Evolutionary conservation across 306 rosid genomes (phyloP), one percentile per base, ranked within the genome.

Genomic region (Dalbergia oliveri): DNA sequence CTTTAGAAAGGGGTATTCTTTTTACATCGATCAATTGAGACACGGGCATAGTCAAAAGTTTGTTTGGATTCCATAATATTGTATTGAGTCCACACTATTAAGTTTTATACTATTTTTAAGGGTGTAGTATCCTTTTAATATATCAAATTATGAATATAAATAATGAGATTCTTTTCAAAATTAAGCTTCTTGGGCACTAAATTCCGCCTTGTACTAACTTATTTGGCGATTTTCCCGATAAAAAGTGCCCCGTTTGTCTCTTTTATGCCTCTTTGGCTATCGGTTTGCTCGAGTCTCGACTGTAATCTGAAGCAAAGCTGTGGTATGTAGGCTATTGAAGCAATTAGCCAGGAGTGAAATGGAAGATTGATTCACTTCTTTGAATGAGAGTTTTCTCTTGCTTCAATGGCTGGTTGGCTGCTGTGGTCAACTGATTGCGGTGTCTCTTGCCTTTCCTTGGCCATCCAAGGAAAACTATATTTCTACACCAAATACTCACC

Each of bases 121-220:
- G 23, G 23, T 21, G 23, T 21, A 21, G 23, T 21, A 21, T 21
- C 23, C 23, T 21, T 21, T 21, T 21, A 21, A 21, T 21, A 21
- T 21, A 21, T 21, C 23, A 21, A 21, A 21, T 21, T 26, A 26
- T 2, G 3, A 26, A 26, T 26, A 26, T 26, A 2, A 26, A 26
- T 26, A 26, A 26, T 26, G 31, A 26, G 31, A 26, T 2, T 26
- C 31, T 26, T 26, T 21, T 21, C 23, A 72, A 41, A 21, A 44
- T 73, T 41, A 65, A 33, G 45, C 75, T 14, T 58, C 23, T 8
- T 66, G 19, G 73, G 15, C 41, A 21, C 73, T 49, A 19, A 51
- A 49, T 34, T 70, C 19, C 8, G 6, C 57, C 53, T 61, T 79
- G 71, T 79, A 71, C 72, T 16, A 16, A 69, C 4, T 45, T 58